phyloP scores from a whole-genome alignment of 371 early-diverging fungal species.

The Thermomucor indicae-seudaticae region DNA sequence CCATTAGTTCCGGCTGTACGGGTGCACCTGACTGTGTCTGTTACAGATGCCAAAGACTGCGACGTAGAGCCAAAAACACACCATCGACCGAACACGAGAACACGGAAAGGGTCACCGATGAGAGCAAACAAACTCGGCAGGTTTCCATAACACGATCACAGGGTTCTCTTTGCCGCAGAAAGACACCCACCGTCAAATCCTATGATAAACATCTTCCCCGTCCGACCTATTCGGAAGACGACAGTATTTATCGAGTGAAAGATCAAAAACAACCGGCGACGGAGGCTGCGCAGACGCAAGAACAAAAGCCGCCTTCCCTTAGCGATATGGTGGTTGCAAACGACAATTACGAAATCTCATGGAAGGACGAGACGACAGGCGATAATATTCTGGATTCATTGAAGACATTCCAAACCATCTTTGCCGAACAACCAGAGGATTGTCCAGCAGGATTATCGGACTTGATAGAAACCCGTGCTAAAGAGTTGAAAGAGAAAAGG shows the following conservation, averaged over 20 bases:
- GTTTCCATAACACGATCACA: neutral
- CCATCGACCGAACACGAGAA: neutral
- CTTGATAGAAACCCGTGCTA: constrained; percentile 30
- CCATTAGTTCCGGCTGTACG: neutral
- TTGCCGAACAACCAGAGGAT: constrained; percentile 29
- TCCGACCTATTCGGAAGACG: constrained; percentile 27
- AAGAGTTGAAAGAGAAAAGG: constrained; percentile 20
- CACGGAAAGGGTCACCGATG: constrained; percentile 1
- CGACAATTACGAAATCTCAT: constrained; percentile 37
- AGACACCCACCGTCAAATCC: constrained; percentile 30
- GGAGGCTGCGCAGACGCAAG: neutral
- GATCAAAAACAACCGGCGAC: neutral
- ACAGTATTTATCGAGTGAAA: constrained; percentile 33
- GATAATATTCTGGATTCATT: constrained; percentile 35
- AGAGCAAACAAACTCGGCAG: neutral
- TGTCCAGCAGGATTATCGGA: constrained; percentile 31
- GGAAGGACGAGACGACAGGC: constrained; percentile 41
- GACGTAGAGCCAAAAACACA: constrained; percentile 25
- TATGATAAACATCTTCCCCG: constrained; percentile 38
- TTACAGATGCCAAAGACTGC: constrained; percentile 43
- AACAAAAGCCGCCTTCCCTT: too few species aligned
- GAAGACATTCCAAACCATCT: constrained; percentile 33
- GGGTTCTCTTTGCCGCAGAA: constrained; percentile 19
- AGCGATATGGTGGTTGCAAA: too few species aligned
- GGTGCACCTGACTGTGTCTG: constrained; percentile 23